Conservation (phyloP, 2,329 filamentous ascomycete genomes). For the Beauveria australis region DNA sequence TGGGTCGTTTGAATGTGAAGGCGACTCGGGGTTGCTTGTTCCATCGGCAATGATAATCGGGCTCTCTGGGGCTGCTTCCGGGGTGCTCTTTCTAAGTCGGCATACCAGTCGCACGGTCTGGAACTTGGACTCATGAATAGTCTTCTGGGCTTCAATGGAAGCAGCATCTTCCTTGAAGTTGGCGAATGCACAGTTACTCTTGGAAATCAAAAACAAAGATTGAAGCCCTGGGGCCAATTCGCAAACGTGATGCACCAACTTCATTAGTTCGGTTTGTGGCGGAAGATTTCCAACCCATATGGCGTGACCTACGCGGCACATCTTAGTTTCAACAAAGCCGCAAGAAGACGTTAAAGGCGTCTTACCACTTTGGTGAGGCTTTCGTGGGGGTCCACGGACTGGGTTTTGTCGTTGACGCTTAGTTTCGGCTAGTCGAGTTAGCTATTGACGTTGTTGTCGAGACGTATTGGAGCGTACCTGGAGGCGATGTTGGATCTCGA, state of each 20-base stretch:
- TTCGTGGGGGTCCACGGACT: slow-evolving; percentile 42
- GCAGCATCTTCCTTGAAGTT: slow-evolving; percentile 79
- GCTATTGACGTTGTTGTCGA: background rate
- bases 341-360: slow-evolving; percentile 2
- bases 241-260: slow-evolving; percentile 85
- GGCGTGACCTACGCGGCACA: slow-evolving; percentile 56
- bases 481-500: background rate
- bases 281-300: slow-evolving; percentile 95
- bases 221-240: slow-evolving; percentile 70
- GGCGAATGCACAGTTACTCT: slow-evolving; percentile 95
- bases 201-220: slow-evolving; percentile 88
- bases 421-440: background rate
- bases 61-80: background rate
- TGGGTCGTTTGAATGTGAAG: background rate
- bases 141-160: slow-evolving; percentile 68
- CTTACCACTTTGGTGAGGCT: slow-evolving; percentile 55
- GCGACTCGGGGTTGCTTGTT: slow-evolving; percentile 5
- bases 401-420: background rate
- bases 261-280: slow-evolving; percentile 70
- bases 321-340: slow-evolving; percentile 8
- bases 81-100: slow-evolving; percentile 52
- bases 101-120: slow-evolving; percentile 80
- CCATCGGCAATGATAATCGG: background rate
- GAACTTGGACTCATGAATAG: slow-evolving; percentile 87
- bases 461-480: background rate